Conservation (phyloP, 805 yeast genomes). For the Lipomyces anomalus region DNA sequence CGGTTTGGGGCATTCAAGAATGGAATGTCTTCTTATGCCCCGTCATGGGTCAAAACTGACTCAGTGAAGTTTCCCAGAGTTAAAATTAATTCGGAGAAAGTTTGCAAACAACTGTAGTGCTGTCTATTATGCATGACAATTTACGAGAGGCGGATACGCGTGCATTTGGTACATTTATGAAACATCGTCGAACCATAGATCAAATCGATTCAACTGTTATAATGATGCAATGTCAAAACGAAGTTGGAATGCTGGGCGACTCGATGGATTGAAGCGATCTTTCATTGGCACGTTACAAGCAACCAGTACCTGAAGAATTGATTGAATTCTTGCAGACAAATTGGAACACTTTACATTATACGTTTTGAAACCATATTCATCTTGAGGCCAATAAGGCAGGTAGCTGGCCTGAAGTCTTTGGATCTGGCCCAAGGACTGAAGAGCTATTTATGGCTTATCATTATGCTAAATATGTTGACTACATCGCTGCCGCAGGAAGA, state of each 20-base stretch:
- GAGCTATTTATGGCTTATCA: conserved; percentile 6
- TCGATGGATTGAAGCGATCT: neutral
- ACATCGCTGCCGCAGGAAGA: conserved; percentile 8
- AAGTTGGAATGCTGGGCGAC: neutral
- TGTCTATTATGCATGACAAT: neutral
- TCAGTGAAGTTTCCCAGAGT: conserved; percentile 1
- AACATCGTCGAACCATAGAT: neutral
- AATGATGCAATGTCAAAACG: neutral
- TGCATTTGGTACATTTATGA: neutral
- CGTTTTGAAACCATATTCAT: neutral
- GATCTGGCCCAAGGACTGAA: neutral
- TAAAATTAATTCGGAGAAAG: conserved; percentile 1
- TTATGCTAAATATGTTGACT: conserved; percentile 2
- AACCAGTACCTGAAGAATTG: neutral
- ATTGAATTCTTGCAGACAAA: neutral
- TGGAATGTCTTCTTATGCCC: conserved; percentile 5
- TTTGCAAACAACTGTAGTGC: conserved; percentile 3
- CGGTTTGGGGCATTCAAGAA: conserved; percentile 8
- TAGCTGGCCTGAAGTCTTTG: neutral
- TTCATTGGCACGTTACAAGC: neutral
- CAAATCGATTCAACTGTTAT: neutral
- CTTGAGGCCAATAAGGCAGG: neutral
- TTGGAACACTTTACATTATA: neutral
- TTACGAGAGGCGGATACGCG: neutral
- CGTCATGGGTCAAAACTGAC: conserved; percentile 6